phyloP scores from a whole-genome alignment of 495 filamentous ascomycete genomes.

The Collariella sp. region DNA sequence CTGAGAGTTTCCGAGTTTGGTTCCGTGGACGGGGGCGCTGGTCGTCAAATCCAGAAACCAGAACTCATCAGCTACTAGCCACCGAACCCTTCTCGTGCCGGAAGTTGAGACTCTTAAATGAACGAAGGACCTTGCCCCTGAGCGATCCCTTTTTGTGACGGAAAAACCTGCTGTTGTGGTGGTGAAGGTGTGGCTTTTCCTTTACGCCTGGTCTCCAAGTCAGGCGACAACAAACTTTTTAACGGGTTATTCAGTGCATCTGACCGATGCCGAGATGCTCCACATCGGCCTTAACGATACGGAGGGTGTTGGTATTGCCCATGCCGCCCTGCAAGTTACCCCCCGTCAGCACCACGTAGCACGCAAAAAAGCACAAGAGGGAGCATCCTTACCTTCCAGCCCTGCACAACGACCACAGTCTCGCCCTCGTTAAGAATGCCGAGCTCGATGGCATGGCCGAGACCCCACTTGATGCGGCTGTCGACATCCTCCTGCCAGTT shows the following conservation, averaged over 20 bases:
- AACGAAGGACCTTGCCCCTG: too few species aligned
- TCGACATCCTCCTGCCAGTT: conserved; percentile 99
- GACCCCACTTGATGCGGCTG: conserved; percentile 90
- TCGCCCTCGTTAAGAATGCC: conserved; percentile 75
- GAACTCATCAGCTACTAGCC: too few species aligned
- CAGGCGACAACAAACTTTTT: too few species aligned
- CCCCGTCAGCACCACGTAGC: neutral
- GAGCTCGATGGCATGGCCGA: conserved; percentile 72
- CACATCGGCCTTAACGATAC: conserved; percentile 49
- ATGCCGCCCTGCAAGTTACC: conserved; percentile 66
- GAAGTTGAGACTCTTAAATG: too few species aligned
- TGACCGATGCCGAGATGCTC: conserved; percentile 39
- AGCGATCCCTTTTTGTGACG: too few species aligned
- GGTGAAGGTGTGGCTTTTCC: too few species aligned
- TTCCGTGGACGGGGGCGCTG: too few species aligned
- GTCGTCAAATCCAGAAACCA: too few species aligned
- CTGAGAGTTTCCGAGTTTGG: too few species aligned
- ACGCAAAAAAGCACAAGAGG: neutral
- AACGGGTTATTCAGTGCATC: conserved; percentile 6
- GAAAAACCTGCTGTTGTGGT: too few species aligned
- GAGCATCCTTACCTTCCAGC: conserved; percentile 51
- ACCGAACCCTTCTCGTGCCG: too few species aligned
- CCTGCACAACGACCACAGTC: conserved; percentile 88
- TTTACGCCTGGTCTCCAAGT: too few species aligned
- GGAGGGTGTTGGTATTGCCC: conserved; percentile 91